Evolutionary conservation across 2,329 filamentous ascomycete genomes (phyloP), one percentile per base, ranked within the genome.

Genomic region (Tolypocladium ovalisporum): DNA sequence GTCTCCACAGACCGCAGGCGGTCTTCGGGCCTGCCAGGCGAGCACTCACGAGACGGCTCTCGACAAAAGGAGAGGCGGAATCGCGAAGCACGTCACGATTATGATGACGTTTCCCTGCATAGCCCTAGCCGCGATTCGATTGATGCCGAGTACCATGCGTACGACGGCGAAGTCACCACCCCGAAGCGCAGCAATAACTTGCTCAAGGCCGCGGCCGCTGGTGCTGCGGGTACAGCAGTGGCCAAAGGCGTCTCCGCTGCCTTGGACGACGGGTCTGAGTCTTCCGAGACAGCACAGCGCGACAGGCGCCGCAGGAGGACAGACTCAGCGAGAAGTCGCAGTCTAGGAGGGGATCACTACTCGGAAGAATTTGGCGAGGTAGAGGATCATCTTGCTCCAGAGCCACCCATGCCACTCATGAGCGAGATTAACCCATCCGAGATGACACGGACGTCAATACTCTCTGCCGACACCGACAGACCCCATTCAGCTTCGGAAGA

Each of bases 401-500:
- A 73, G 6, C 87, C 91, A 8, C 89, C 89, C 7, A 90, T 97
- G 87, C 93, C 93, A 3, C 79, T 96, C 61, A 87, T 88, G 71
- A 96, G 92, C 71, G 89, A 90, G 57, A 83, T 96, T 58, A 88
- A 89, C 62, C 84, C 88, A 47, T 96, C 93, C 0, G 92, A 97
- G 55, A 73, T 97, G 57, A 97, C 93, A 0, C 82, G 93, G 64
- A 88, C 88, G 19, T 97, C 93, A 0, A 89, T 97, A 56, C 74
- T 94, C 22, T 94, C 92, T 6, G 88, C 89, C 35, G 85, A 88
- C 34, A 89, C 89, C 0, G 89, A 90, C 62, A 78, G 85, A 55
- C 87, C 89, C 19, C 79, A 81, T 52, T 89, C 88, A 22, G 84
- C 86, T 27, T 86, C 79, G 65, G 85, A 81, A 64, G 82, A 81